phyloP scores from a whole-genome alignment of 2,329 filamentous ascomycete genomes.

The Trichoderma sp. region DNA sequence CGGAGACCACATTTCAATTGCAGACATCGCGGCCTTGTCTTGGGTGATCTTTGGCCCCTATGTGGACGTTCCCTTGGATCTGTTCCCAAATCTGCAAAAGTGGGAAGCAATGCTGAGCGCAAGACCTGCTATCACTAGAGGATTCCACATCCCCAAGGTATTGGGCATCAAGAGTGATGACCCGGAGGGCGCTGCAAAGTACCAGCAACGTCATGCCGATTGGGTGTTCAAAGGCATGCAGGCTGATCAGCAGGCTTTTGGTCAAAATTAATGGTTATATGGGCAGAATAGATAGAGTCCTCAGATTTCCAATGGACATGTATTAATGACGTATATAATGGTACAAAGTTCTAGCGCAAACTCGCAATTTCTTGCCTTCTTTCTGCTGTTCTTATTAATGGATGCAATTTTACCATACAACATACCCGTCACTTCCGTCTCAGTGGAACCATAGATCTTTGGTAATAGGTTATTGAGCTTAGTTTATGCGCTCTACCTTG shows the following conservation, averaged over 20 bases:
- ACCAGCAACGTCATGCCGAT: not conserved
- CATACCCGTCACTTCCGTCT: not conserved
- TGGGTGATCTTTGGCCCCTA: conserved; percentile 1
- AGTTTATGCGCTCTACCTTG: not conserved
- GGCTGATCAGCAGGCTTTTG: not conserved
- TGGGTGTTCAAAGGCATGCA: not conserved
- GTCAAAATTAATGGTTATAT: not conserved
- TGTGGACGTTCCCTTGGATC: not conserved
- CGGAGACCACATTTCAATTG: conserved; percentile 1
- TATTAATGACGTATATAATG: not conserved
- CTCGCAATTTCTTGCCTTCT: not conserved
- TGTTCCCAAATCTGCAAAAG: not conserved
- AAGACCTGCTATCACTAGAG: not conserved
- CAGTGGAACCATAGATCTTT: not conserved
- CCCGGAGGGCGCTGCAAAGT: not conserved
- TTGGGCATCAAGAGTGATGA: not conserved
- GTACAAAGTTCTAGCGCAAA: not conserved
- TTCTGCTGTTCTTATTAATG: not conserved
- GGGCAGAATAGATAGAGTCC: not conserved
- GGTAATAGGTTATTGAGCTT: not conserved
- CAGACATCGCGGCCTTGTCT: not conserved
- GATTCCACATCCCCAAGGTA: conserved; percentile 1
- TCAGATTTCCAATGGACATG: not conserved
- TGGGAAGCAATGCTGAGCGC: conserved; percentile 7
- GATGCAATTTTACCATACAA: not conserved